These are phyloP conservation scores for Lycium ferocissimum DNA, from an alignment of 257 asterid species.

Conservation along the genomic window DNA sequence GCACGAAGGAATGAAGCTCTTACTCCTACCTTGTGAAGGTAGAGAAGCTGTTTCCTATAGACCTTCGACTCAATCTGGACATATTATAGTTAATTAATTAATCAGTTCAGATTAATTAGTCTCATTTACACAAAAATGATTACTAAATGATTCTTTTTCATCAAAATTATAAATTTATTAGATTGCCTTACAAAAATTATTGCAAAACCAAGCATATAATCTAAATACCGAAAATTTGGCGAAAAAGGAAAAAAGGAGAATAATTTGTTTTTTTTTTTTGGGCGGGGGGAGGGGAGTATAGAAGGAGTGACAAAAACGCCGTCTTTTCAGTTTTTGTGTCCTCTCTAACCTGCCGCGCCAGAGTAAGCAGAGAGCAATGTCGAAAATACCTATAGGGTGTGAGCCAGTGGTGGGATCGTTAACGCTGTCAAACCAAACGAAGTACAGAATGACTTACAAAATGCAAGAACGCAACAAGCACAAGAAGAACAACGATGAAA, in stretches of 20 bases:
- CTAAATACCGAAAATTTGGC: not conserved
- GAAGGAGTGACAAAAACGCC: not conserved
- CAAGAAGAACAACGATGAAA: too few relatives aligned
- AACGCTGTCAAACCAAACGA: slow-evolving; percentile 71
- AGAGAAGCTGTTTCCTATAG: too few relatives aligned
- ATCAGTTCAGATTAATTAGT: not conserved
- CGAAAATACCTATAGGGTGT: slow-evolving; percentile 61
- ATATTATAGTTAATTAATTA: not conserved
- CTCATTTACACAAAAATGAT: not conserved
- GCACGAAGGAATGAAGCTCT: too few relatives aligned
- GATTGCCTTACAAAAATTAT: not conserved
- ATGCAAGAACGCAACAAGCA: slow-evolving; percentile 52
- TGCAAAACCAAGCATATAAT: not conserved
- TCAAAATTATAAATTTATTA: not conserved
- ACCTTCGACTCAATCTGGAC: too few relatives aligned
- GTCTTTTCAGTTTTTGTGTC: not conserved
- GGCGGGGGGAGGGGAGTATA: not conserved
- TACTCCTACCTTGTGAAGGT: too few relatives aligned
- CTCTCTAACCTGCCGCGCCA: not conserved
- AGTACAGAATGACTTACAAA: slow-evolving; percentile 75
- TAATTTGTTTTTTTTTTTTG: too few relatives aligned
- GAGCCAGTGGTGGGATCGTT: slow-evolving; percentile 84
- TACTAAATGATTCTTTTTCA: not conserved
- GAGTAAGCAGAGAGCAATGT: slow-evolving; percentile 31
- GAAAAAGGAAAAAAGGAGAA: not conserved